Conservation (phyloP, 2,329 filamentous ascomycete genomes). For the Domatiomyces catenatus region DNA sequence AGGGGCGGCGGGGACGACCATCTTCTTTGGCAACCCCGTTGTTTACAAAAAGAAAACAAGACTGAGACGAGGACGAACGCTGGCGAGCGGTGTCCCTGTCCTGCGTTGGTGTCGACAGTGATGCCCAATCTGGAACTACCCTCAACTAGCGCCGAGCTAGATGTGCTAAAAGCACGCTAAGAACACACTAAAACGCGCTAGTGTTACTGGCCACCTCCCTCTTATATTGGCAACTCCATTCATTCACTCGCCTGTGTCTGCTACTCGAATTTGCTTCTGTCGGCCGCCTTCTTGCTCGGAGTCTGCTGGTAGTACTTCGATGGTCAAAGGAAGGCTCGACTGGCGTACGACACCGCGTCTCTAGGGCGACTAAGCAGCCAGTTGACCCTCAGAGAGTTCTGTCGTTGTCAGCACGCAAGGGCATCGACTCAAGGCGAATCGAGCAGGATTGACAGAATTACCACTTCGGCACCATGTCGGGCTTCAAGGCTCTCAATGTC, state of each 20-base stretch:
- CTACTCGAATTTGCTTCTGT: background rate
- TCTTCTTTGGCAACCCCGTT: constrained; percentile 20
- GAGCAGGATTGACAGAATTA: background rate
- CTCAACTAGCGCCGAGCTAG: background rate
- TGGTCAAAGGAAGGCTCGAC: background rate
- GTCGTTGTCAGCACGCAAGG: background rate
- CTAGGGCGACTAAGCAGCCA: background rate
- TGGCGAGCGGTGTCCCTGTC: background rate
- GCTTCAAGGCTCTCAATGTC: constrained; percentile 45
- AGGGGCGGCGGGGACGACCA: constrained; percentile 61
- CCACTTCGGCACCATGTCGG: constrained; percentile 11
- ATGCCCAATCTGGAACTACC: background rate
- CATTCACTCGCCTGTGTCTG: background rate
- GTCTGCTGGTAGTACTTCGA: background rate
- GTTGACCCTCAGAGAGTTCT: background rate
- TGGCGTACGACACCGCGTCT: background rate
- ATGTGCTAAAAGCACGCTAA: background rate
- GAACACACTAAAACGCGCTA: background rate
- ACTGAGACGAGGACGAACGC: background rate
- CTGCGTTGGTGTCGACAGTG: background rate
- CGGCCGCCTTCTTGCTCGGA: background rate
- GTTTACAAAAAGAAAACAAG: background rate
- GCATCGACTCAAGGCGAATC: background rate
- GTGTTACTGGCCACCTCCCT: background rate
- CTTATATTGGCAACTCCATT: background rate